Conservation (phyloP, 352 stramenopile species). For the Globisporangium splendens region DNA sequence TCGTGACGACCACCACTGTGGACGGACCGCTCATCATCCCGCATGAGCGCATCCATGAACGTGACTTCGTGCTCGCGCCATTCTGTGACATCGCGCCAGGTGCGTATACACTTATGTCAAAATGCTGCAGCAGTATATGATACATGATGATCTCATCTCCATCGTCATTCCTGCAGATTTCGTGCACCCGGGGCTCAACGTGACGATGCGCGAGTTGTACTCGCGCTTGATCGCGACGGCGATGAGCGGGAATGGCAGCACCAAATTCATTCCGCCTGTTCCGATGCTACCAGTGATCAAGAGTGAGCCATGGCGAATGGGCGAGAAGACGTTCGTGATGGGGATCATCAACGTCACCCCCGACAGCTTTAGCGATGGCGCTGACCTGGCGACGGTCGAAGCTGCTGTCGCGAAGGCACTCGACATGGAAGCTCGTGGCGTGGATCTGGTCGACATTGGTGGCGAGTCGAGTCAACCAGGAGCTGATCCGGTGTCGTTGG, state of each 20-base stretch:
- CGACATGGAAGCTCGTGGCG: slow-evolving; percentile 88
- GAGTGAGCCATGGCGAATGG: slow-evolving; percentile 33
- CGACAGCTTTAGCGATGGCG: slow-evolving; percentile 94
- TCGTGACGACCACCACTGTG: slow-evolving; percentile 61
- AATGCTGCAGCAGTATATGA: too few relatives aligned
- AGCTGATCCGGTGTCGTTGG: slow-evolving; percentile 77
- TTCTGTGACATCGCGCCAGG: slow-evolving; percentile 90
- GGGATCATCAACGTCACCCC: slow-evolving; percentile 99
- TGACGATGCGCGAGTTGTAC: slow-evolving; percentile 75
- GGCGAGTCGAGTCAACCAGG: slow-evolving; percentile 98
- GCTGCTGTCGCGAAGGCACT: slow-evolving; percentile 80
- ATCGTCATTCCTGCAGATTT: slow-evolving; percentile 32
- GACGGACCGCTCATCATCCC: slow-evolving; percentile 89
- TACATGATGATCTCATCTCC: neutral
- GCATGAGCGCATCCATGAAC: slow-evolving; percentile 91
- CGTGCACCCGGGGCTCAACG: slow-evolving; percentile 71
- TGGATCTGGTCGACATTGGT: slow-evolving; percentile 96
- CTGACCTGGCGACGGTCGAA: slow-evolving; percentile 37
- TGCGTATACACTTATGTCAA: too few relatives aligned
- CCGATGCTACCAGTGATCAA: slow-evolving; percentile 55
- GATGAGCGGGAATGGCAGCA: slow-evolving; percentile 6
- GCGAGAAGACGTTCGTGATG: slow-evolving; percentile 91
- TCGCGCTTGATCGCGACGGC: slow-evolving; percentile 21
- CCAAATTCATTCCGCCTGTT: slow-evolving; percentile 34
- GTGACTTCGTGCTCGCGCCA: slow-evolving; percentile 97